A percentile compares a stretch with the other conserved stretches of the same genome.
phyloP scores from a whole-genome alignment of 305 asterid genomes.

The Petunia hybrid region DNA sequence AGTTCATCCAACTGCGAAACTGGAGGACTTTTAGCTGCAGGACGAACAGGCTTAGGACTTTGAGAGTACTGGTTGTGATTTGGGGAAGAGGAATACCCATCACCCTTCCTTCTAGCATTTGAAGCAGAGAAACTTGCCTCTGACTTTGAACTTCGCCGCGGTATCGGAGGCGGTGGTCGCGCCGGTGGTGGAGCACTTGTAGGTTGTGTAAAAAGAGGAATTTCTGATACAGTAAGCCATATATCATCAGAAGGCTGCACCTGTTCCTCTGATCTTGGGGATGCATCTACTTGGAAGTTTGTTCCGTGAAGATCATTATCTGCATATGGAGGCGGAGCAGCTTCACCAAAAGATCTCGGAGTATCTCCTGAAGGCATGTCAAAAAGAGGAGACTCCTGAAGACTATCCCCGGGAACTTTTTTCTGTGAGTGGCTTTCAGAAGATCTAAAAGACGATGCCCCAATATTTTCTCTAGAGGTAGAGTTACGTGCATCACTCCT shows the following conservation, averaged over 20 bases:
- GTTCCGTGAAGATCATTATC: conserved; percentile 47
- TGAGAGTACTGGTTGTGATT: conserved; percentile 57
- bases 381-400: conserved; percentile 74
- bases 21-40: conserved; percentile 63
- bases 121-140: conserved; percentile 64
- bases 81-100: conserved; percentile 60
- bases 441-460: conserved; percentile 56
- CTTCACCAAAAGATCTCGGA: conserved; percentile 60
- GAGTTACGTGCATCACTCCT: conserved; percentile 48
- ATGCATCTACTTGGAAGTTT: conserved; percentile 52
- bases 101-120: conserved; percentile 63
- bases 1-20: conserved; percentile 87
- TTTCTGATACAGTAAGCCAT: conserved; percentile 91
- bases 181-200: conserved; percentile 96
- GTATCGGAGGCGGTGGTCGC: conserved; percentile 97
- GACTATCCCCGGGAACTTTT: conserved; percentile 58
- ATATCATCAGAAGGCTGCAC: conserved; percentile 67
- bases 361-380: conserved; percentile 71
- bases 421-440: conserved; percentile 60
- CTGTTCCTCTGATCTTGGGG: conserved; percentile 63
- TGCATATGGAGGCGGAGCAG: conserved; percentile 60
- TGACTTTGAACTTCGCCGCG: conserved; percentile 60
- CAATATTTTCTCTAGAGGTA: conserved; percentile 56
- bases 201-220: conserved; percentile 91
- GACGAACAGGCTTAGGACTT: conserved; percentile 54